These are phyloP conservation scores for Cercospora brassicicola DNA, from an alignment of 2,329 filamentous ascomycete genomes.

Conservation along the genomic window DNA sequence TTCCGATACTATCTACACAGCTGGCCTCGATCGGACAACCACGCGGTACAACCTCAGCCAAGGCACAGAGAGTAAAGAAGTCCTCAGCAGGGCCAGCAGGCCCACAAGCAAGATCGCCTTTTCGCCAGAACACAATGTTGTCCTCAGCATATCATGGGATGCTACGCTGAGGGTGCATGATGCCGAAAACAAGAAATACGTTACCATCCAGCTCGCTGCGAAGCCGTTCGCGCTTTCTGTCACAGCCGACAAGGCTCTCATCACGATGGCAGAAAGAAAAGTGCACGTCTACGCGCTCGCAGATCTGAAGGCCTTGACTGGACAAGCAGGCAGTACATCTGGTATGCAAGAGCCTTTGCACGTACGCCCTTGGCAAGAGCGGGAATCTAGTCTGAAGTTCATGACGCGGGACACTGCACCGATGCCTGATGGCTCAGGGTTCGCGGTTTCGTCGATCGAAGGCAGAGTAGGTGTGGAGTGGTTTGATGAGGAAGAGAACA, in stretches of 20 bases:
- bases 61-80: slow-evolving; percentile 58
- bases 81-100: slow-evolving; percentile 70
- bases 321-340: slow-evolving; percentile 43
- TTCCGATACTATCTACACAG: slow-evolving; percentile 80
- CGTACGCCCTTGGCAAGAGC: slow-evolving; percentile 75
- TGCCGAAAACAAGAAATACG: slow-evolving; percentile 40
- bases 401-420: slow-evolving; percentile 90
- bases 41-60: slow-evolving; percentile 69
- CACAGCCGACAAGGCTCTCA: slow-evolving; percentile 82
- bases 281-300: slow-evolving; percentile 91
- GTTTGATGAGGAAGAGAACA: slow-evolving; percentile 93
- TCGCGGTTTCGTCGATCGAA: slow-evolving; percentile 89
- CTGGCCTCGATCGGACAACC: slow-evolving; percentile 83
- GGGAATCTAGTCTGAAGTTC: slow-evolving; percentile 93
- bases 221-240: slow-evolving; percentile 84
- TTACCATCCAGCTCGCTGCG: slow-evolving; percentile 66
- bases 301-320: slow-evolving; percentile 59
- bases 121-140: slow-evolving; percentile 69
- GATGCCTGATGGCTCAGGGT: slow-evolving; percentile 95
- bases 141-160: slow-evolving; percentile 94
- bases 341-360: slow-evolving; percentile 20
- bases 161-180: slow-evolving; percentile 83
- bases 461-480: slow-evolving; percentile 95
- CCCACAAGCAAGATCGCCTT: slow-evolving; percentile 83
- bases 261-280: slow-evolving; percentile 92